Evolutionary conservation across 2,329 filamentous ascomycete genomes (phyloP), one percentile per base, ranked within the genome.

Genomic region (Ophioceras dolichostomum): DNA sequence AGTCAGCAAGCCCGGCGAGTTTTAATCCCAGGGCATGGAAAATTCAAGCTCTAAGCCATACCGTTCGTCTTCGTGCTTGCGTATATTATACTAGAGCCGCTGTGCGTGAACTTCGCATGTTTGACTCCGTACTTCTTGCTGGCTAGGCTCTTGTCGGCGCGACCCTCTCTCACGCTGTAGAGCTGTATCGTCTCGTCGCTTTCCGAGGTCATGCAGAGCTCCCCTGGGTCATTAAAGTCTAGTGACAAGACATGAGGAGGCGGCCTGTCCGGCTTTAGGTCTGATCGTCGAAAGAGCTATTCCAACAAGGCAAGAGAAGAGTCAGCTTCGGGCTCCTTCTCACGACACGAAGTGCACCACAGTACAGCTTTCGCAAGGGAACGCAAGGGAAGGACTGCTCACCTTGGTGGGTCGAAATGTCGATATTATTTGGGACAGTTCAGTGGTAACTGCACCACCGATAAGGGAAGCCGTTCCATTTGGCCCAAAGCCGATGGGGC

Each of bases 41-140:
- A 13, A 27, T 9, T 27, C n/a, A n/a, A n/a, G n/a, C n/a, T n/a
- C n/a, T n/a, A n/a, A n/a, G n/a, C 24, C 9, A 27, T 65, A 86
- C 82, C 74, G 53, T 98, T 93, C 49, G 93, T 78, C 55, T 94
- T 95, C 10, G 91, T 98, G 55, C 85, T 94, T 36, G 91, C 88
- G 53, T 96, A 95, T 41, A 98, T 79, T 53, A 98, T 86, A 55
- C 85, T 88, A 17, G 85, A 85, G 46, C 79, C 79, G 42, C 89
- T 83, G 55, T 96, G 91, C 1, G 89, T 94, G 58, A 96, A 98
- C 49, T 85, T 83, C 27, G 91, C 91, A 39, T 95, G 72, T 55
- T 94, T 91, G 14, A 86, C 87, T 41, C 91, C 91, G 51, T 98
- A 98, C 57, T 98, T 98, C 55, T 96, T 94, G 61, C 84, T 93